A percentile compares a stretch with the other conserved stretches of the same genome.
These are phyloP conservation scores for Saposhnikovia divaricata DNA, from an alignment of 129 eudicot genomes.

Conservation along the genomic window DNA sequence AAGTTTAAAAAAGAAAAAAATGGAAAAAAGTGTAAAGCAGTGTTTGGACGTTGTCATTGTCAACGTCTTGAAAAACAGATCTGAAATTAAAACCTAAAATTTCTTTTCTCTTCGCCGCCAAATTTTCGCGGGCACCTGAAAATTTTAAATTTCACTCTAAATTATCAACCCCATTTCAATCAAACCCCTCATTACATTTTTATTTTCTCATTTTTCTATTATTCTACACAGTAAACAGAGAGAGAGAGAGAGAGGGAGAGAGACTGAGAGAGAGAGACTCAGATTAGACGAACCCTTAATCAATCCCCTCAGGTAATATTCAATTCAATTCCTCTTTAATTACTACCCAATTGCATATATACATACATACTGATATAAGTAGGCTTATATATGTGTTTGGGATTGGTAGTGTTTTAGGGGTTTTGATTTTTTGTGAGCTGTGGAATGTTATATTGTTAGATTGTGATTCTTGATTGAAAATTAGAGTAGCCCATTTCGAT, in stretches of 20 bases:
- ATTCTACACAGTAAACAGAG: neutral
- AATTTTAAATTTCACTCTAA: neutral
- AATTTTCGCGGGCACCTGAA: neutral
- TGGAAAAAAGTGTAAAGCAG: neutral
- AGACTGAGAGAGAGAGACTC: neutral
- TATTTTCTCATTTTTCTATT: neutral
- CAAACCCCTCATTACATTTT: neutral
- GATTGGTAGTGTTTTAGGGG: neutral
- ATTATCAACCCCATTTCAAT: neutral
- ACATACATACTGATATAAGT: neutral
- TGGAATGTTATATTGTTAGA: neutral
- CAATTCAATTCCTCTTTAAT: neutral
- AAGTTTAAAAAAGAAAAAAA: too few relatives aligned
- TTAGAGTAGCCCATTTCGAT: conserved; percentile 8
- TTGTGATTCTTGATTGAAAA: neutral
- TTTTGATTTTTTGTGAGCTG: neutral
- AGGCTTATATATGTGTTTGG: neutral
- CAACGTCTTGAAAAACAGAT: neutral
- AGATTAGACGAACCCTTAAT: neutral
- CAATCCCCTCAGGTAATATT: neutral
- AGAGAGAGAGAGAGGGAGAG: neutral
- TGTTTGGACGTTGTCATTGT: neutral
- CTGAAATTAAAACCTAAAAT: neutral
- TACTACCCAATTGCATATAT: neutral
- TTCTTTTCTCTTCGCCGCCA: neutral